Evolutionary conservation across 2,329 filamentous ascomycete species (phyloP).

Genomic region (Chalaropsis ovoidea): DNA sequence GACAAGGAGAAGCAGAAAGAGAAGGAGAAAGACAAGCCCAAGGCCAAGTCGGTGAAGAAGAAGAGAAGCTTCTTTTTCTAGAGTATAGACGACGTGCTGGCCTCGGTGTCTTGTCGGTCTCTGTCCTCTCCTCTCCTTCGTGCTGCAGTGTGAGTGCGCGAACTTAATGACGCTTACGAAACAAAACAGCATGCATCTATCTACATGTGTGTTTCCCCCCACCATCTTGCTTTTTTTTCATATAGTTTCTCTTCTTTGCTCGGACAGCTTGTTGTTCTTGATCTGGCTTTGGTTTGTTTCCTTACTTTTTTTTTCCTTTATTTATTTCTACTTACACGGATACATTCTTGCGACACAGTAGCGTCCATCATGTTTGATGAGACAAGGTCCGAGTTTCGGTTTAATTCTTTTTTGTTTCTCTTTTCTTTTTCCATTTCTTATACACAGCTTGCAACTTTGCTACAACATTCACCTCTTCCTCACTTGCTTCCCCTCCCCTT

Average conservation of each 20-base stretch:
- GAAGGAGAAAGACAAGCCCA: slow-evolving; percentile 27
- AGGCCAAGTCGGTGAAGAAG: slow-evolving; percentile 34
- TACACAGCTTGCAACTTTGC: background rate
- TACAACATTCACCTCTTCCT: background rate
- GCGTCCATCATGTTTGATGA: background rate
- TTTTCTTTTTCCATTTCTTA: background rate
- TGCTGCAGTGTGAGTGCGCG: too few relatives aligned
- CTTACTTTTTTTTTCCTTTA: background rate
- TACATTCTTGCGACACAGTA: slow-evolving; percentile 2
- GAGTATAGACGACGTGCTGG: background rate
- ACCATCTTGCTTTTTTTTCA: background rate
- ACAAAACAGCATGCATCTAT: slow-evolving; percentile 18
- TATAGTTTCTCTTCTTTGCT: background rate
- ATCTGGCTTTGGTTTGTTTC: background rate
- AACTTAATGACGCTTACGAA: slow-evolving; percentile 24
- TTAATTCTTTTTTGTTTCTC: background rate
- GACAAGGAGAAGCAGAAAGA: background rate
- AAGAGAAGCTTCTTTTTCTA: slow-evolving; percentile 36
- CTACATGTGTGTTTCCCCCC: background rate
- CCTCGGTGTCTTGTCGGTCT: background rate
- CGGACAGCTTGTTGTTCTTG: background rate
- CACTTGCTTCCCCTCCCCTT: background rate
- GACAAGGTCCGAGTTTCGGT: background rate
- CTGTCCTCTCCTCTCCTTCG: background rate
- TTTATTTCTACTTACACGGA: background rate